A percentile compares a stretch with the other conserved stretches of the same genome.
Evolutionary conservation across 495 filamentous ascomycete genomes (phyloP).

Genomic region (Cercophora sp.): DNA sequence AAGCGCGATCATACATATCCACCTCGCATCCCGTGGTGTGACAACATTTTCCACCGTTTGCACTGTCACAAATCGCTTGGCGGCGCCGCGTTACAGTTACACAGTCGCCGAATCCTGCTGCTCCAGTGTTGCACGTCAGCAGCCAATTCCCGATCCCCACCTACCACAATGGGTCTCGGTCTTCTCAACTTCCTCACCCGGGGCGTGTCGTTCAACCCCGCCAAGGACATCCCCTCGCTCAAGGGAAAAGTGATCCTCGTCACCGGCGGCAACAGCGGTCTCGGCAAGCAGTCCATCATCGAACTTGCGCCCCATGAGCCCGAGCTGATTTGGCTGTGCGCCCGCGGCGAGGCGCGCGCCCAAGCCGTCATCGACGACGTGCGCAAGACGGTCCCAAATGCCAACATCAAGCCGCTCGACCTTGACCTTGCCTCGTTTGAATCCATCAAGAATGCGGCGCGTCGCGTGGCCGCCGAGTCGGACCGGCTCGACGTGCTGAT

Average conservation of each 20-base stretch:
- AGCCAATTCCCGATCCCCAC: background rate
- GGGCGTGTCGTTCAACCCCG: constrained; percentile 30
- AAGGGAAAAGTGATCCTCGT: constrained; percentile 57
- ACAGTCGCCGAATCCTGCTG: too few relatives aligned
- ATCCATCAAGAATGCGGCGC: constrained; percentile 28
- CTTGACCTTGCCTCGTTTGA: constrained; percentile 35
- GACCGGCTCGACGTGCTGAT: constrained; percentile 43
- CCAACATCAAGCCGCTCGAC: constrained; percentile 29
- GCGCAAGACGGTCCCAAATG: constrained; percentile 2
- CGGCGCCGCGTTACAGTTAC: too few relatives aligned
- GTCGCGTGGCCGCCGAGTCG: constrained; percentile 13
- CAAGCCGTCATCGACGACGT: constrained; percentile 24
- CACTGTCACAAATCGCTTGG: too few relatives aligned
- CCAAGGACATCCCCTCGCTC: constrained; percentile 55
- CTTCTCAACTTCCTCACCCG: constrained; percentile 4
- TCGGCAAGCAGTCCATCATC: constrained; percentile 61
- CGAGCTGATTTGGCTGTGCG: constrained; percentile 58
- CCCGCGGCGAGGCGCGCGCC: constrained; percentile 44
- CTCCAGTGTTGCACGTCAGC: too few relatives aligned
- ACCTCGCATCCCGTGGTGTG: too few relatives aligned
- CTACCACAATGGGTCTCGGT: background rate
- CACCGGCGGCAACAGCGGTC: constrained; percentile 62
- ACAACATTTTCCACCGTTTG: too few relatives aligned
- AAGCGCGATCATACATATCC: too few relatives aligned
- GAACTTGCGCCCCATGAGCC: constrained; percentile 48